Percentiles rank a stretch among this genome's conserved stretches.
Evolutionary conservation across 306 rosid genomes (phyloP).

Genomic region (Lagenaria siceraria): DNA sequence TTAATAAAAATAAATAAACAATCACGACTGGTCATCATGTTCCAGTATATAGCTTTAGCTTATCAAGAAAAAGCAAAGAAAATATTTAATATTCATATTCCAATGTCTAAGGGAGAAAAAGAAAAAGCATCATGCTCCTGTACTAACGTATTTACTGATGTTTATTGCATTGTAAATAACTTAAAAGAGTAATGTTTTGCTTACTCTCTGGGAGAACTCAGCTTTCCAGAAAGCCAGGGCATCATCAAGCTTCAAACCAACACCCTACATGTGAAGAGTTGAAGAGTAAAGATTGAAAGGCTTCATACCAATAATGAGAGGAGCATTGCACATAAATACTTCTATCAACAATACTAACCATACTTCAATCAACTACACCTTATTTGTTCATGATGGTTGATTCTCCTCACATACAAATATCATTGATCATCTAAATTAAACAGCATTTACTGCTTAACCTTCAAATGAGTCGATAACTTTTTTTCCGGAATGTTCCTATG

Average conservation of each 20-base stretch:
- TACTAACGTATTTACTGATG: background rate
- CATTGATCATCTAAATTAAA: background rate
- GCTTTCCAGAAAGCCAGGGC: slow-evolving; percentile 92
- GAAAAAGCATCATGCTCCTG: too few species aligned
- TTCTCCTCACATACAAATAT: background rate
- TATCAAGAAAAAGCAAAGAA: background rate
- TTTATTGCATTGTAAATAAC: background rate
- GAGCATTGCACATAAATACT: background rate
- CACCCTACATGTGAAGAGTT: slow-evolving; percentile 45
- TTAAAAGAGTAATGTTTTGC: background rate
- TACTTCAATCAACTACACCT: background rate
- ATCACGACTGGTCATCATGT: background rate
- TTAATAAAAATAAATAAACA: background rate
- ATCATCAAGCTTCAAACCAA: slow-evolving; percentile 89
- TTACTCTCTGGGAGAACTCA: slow-evolving; percentile 79
- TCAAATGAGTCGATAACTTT: background rate
- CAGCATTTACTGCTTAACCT: background rate
- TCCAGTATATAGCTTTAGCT: background rate
- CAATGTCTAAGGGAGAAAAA: background rate
- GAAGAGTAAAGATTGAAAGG: background rate
- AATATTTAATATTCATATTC: background rate
- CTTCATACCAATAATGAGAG: background rate
- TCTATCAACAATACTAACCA: background rate
- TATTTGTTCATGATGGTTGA: background rate
- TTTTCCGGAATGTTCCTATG: background rate